A percentile compares a stretch with the other conserved stretches of the same genome.
Evolutionary conservation across 129 eudicot genomes (phyloP).

Genomic region (Tagetes erecta): DNA sequence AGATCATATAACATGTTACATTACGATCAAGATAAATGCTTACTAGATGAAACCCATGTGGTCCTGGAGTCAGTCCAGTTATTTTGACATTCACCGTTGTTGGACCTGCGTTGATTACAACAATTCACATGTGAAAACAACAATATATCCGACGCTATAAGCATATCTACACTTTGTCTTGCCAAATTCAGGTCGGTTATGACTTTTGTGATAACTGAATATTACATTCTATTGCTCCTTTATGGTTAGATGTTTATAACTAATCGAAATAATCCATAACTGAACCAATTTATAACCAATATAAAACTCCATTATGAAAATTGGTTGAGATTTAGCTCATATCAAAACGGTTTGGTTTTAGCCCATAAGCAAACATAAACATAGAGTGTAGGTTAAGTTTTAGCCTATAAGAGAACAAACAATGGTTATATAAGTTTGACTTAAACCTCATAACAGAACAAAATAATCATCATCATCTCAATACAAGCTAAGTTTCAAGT

Average conservation of each 20-base stretch:
- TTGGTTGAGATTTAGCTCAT: too few species aligned
- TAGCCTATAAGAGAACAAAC: too few species aligned
- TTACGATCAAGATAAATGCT: slow-evolving; percentile 17
- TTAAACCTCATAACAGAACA: too few species aligned
- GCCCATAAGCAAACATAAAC: too few species aligned
- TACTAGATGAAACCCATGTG: slow-evolving; percentile 89
- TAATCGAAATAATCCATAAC: too few species aligned
- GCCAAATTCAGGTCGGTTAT: slow-evolving; percentile 1
- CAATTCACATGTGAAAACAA: slow-evolving; percentile 1
- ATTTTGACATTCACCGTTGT: slow-evolving; percentile 84
- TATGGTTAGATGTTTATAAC: too few species aligned
- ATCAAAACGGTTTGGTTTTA: too few species aligned
- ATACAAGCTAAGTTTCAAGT: background rate
- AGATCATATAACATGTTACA: background rate
- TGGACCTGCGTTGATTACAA: slow-evolving; percentile 56
- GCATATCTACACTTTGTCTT: background rate
- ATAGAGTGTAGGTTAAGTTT: too few species aligned
- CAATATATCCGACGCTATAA: background rate
- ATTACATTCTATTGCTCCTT: background rate
- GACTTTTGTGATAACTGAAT: background rate
- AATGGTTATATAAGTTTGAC: too few species aligned
- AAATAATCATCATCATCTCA: too few species aligned
- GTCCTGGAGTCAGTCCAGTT: slow-evolving; percentile 81
- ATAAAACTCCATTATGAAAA: too few species aligned
- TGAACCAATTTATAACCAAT: too few species aligned